Evolutionary conservation across 1,284 basidiomycete species (phyloP).

Genomic region (Golubevia pallescens): DNA sequence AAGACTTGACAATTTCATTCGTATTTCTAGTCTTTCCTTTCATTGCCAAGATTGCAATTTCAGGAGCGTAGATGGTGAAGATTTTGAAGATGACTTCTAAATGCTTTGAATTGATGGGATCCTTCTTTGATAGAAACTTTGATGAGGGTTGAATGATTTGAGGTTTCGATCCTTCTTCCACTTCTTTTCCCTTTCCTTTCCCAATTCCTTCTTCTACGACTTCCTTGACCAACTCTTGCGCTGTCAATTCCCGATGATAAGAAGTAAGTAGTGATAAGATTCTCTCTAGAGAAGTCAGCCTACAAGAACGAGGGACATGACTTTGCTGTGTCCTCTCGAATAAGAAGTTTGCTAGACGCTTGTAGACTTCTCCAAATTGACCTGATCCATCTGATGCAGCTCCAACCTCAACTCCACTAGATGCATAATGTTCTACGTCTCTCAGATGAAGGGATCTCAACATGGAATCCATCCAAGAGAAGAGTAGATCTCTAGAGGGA

Average conservation of each 20-base stretch:
- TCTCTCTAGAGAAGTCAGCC: too few relatives aligned
- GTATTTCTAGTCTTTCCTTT: constrained; percentile 7
- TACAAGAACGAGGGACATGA: constrained; percentile 17
- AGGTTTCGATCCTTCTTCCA: too few relatives aligned
- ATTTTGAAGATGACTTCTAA: constrained; percentile 13
- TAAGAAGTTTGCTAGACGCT: constrained; percentile 44
- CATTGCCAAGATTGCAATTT: constrained; percentile 30
- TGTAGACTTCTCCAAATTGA: constrained; percentile 38
- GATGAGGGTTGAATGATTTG: too few relatives aligned
- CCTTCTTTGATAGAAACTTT: too few relatives aligned
- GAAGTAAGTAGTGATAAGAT: too few relatives aligned
- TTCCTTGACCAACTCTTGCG: too few relatives aligned
- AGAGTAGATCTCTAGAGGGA: constrained; percentile 16
- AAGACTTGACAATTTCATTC: constrained; percentile 14
- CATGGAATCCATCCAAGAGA: constrained; percentile 24
- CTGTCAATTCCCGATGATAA: too few relatives aligned
- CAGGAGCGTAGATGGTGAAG: constrained; percentile 40
- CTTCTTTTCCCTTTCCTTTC: too few relatives aligned
- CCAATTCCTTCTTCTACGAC: too few relatives aligned
- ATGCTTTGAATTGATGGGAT: too few relatives aligned
- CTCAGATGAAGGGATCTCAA: background rate
- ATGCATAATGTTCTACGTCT: background rate
- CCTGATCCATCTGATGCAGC: constrained; percentile 15
- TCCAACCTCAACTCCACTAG: background rate
- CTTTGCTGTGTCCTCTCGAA: constrained; percentile 51